Conservation (phyloP, 2,329 filamentous ascomycete genomes). For the Pseudogymnoascus sp. region DNA sequence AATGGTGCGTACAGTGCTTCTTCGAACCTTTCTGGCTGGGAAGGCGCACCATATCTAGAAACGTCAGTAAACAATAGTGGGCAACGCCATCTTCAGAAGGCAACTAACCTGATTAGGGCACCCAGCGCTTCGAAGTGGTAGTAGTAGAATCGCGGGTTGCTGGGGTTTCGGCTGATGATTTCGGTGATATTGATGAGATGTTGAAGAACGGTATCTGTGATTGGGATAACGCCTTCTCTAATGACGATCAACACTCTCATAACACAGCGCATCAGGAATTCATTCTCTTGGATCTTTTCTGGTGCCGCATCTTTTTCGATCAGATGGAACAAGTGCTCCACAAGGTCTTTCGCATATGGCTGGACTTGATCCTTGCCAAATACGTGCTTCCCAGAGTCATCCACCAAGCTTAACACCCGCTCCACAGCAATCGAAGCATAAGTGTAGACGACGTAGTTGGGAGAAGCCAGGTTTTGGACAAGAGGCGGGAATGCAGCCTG, state of each 20-base stretch:
- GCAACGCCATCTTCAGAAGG: neutral
- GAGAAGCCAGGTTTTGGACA: conserved; percentile 81
- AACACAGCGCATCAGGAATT: conserved; percentile 96
- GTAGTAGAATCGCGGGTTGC: conserved; percentile 97
- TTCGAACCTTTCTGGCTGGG: conserved; percentile 68
- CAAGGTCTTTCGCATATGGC: conserved; percentile 74
- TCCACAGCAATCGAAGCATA: conserved; percentile 97
- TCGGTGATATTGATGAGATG: conserved; percentile 85
- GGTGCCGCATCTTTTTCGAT: conserved; percentile 79
- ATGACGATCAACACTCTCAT: conserved; percentile 97
- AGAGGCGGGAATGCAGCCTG: conserved; percentile 80
- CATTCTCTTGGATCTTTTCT: conserved; percentile 95
- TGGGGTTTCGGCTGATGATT: conserved; percentile 89
- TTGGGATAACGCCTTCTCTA: conserved; percentile 67
- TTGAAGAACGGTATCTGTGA: conserved; percentile 70
- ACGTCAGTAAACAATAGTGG: conserved; percentile 9
- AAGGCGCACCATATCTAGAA: conserved; percentile 55
- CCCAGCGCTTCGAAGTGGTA: conserved; percentile 95
- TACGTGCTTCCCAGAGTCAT: conserved; percentile 67
- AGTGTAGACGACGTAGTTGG: conserved; percentile 94
- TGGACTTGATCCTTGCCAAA: conserved; percentile 75
- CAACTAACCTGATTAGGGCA: conserved; percentile 64
- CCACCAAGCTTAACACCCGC: conserved; percentile 75
- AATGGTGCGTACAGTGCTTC: conserved; percentile 77
- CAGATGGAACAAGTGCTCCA: conserved; percentile 84